Conservation (phyloP, 176 grass and related monocot species). For the Eleusine indica region DNA sequence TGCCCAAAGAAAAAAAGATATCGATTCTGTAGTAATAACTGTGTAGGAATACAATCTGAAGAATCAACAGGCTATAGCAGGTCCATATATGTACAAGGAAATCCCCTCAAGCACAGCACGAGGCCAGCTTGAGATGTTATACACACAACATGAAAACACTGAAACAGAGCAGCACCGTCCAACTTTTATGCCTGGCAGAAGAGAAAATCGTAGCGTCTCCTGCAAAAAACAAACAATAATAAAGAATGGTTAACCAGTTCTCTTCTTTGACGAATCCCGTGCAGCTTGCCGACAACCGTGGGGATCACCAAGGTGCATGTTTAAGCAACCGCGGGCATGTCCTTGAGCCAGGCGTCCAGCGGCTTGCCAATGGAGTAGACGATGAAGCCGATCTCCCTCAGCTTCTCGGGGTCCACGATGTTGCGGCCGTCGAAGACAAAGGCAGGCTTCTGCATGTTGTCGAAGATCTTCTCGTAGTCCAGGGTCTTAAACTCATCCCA, state of each 20-base stretch:
- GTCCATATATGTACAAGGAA: constrained; percentile 46
- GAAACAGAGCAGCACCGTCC: constrained; percentile 30
- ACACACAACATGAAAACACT: constrained; percentile 45
- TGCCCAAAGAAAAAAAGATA: not conserved
- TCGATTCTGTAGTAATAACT: constrained; percentile 32
- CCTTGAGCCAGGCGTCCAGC: constrained; percentile 83
- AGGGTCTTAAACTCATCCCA: constrained; percentile 89
- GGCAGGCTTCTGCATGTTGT: constrained; percentile 90
- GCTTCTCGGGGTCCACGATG: constrained; percentile 67
- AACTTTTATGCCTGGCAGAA: constrained; percentile 41
- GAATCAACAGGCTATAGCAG: constrained; percentile 46
- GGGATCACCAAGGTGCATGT: not conserved
- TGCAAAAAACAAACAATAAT: constrained; percentile 62
- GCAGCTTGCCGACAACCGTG: not conserved
- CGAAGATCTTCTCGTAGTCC: constrained; percentile 81
- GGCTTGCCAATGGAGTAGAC: constrained; percentile 93
- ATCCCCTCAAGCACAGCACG: constrained; percentile 25
- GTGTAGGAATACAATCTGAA: constrained; percentile 43
- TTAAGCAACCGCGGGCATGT: constrained; percentile 84
- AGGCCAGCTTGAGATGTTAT: constrained; percentile 19
- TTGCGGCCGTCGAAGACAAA: constrained; percentile 84
- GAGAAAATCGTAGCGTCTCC: constrained; percentile 34
- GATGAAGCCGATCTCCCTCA: constrained; percentile 96
- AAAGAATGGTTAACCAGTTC: constrained; percentile 71
- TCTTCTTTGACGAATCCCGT: constrained; percentile 18